Percentiles rank a stretch among this genome's conserved stretches.
Conservation (phyloP, 495 filamentous ascomycete species). For the Oleoguttula mirabilis region DNA sequence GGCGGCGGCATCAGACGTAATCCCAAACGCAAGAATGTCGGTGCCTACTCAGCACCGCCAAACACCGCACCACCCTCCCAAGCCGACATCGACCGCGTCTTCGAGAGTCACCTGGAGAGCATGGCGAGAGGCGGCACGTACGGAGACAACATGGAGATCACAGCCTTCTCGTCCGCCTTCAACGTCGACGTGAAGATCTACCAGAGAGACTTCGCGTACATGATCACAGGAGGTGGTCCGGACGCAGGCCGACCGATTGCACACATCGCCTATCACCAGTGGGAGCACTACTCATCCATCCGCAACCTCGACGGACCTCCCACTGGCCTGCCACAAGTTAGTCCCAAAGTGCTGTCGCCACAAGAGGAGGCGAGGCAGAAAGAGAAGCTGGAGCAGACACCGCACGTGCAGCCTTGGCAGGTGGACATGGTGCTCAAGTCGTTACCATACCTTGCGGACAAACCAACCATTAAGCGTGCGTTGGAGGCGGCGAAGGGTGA, state of each 20-base stretch:
- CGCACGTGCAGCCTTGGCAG: constrained; percentile 46
- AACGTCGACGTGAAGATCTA: constrained; percentile 54
- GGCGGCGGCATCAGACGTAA: constrained; percentile 50
- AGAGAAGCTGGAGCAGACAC: constrained; percentile 30
- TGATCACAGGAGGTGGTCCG: constrained; percentile 28
- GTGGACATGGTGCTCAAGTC: constrained; percentile 46
- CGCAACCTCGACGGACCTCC: constrained; percentile 50
- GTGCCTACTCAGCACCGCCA: constrained; percentile 33
- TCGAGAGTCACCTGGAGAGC: constrained; percentile 46
- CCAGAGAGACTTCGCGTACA: constrained; percentile 35
- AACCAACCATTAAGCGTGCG: constrained; percentile 42
- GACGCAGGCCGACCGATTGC: constrained; percentile 31
- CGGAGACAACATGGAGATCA: constrained; percentile 61
- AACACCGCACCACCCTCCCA: constrained; percentile 32
- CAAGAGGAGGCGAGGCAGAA: constrained; percentile 25
- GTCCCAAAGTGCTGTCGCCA: constrained; percentile 21
- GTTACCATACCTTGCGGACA: constrained; percentile 44
- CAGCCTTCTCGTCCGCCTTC: constrained; percentile 53
- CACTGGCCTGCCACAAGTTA: constrained; percentile 41
- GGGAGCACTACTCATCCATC: constrained; percentile 68
- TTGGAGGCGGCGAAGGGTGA: constrained; percentile 50
- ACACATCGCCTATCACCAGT: constrained; percentile 68
- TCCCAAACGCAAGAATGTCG: constrained; percentile 48
- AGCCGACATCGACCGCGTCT: constrained; percentile 50
- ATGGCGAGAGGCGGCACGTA: constrained; percentile 54